phyloP scores from a whole-genome alignment of 306 rosid species.

The Cucurbita ficifolia region DNA sequence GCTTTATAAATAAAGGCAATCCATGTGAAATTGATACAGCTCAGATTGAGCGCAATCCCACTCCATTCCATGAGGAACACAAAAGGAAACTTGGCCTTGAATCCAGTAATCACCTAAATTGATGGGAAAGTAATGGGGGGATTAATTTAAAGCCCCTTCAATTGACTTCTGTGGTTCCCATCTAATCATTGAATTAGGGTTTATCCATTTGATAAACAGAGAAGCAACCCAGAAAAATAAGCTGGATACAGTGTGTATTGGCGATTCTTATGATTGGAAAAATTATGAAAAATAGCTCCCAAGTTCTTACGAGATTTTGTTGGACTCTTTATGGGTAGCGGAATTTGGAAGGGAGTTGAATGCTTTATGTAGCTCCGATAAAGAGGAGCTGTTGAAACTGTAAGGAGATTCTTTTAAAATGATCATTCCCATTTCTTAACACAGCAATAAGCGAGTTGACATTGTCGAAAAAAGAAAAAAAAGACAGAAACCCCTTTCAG shows the following conservation, averaged over 20 bases:
- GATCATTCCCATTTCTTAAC: background rate
- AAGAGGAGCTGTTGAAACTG: background rate
- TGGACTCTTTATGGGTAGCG: conserved; percentile 4
- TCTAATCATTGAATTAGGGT: conserved; percentile 31
- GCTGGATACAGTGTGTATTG: conserved; percentile 35
- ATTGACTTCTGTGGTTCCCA: conserved; percentile 44
- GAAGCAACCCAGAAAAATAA: conserved; percentile 28
- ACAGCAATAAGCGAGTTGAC: background rate
- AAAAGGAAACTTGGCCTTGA: conserved; percentile 40
- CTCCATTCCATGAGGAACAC: conserved; percentile 11
- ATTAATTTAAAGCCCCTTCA: conserved; percentile 11
- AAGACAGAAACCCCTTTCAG: conserved; percentile 2
- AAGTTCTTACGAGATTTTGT: background rate
- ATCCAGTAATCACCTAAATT: conserved; percentile 35
- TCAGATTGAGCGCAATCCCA: conserved; percentile 7
- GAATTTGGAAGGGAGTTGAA: background rate
- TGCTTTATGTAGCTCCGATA: conserved; percentile 7
- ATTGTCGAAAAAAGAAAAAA: background rate
- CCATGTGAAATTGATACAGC: conserved; percentile 26
- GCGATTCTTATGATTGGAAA: background rate
- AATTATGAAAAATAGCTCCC: background rate
- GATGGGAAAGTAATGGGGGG: conserved; percentile 23
- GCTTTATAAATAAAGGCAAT: background rate
- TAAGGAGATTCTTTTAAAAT: background rate
- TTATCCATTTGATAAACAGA: conserved; percentile 30